Base-by-base conservation (phyloP, 2,329 filamentous ascomycete genomes). In the Onygenales sp. region DNA sequence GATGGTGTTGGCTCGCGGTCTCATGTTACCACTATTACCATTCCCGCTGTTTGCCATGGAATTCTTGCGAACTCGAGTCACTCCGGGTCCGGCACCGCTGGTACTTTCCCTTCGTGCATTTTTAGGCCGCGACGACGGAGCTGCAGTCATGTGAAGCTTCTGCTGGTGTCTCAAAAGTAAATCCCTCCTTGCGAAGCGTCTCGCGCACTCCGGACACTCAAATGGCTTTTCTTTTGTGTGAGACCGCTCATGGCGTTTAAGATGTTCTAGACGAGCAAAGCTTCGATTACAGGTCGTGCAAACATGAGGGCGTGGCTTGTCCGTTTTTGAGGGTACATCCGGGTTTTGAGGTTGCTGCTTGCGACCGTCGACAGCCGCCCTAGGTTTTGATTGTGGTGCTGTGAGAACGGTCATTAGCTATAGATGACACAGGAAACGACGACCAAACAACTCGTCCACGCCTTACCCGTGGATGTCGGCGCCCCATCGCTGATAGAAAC, bases 201-300 rank as follows among this genome's bases (percentile, higher is more conserved):
- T 78, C 39, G 88, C 81, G 71, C 93, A 98, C 70, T 97, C 89
- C 32, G 89, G 88, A 65, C 93, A 98, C 71, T 96, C 90, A 63
- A 98, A 98, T 1, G 93, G 93, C 77, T 98, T 98, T 74, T 98
- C 91, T 70, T 98, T 96, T 44, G 91, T 96, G 68, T 96, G 91
- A n/a, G 90, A 95, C 57, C 93, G 83, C 74, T 97, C 93, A 71
- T 98, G 93, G 56, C 93, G 86, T 75, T 98, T 98, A 61, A 98
- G 76, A 70, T 98, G 93, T 74, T 98, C 93, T 62, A 98, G 76
- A 56, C 93, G 85, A 54, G 93, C 93, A 70, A 98, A 98, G 34
- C 88, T 95, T 59, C 93, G 85, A 64, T 85, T 82, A 70, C 93
- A 98, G 47, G 91, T 97, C 42, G 78, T 83, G 75, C 93, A 98